Evolutionary conservation across 306 rosid genomes (phyloP).

Genomic region (Prunus mume): DNA sequence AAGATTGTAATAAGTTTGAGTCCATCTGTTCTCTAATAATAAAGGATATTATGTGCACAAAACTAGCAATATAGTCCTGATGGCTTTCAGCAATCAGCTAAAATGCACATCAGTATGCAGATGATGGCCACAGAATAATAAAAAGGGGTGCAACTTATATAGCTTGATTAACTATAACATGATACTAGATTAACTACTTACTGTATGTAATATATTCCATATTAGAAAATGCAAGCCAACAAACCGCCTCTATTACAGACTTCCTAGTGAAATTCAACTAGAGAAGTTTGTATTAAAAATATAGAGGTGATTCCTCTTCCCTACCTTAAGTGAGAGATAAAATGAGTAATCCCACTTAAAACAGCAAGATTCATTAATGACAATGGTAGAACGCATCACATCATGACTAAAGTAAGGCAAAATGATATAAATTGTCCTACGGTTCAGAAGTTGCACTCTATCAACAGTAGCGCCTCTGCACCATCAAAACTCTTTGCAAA

Average conservation of each 20-base stretch:
- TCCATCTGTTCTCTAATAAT: neutral
- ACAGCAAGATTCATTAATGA: neutral
- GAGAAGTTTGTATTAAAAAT: too few species aligned
- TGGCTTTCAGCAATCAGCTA: neutral
- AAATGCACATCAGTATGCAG: constrained; percentile 10
- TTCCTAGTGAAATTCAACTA: neutral
- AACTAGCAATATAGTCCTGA: neutral
- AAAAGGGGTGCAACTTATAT: neutral
- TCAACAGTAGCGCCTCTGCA: too few species aligned
- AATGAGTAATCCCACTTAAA: neutral
- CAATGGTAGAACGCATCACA: neutral
- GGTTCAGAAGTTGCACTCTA: too few species aligned
- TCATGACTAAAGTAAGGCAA: too few species aligned
- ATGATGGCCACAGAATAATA: constrained; percentile 7
- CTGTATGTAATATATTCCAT: neutral
- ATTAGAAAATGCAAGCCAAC: neutral
- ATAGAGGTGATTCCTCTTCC: too few species aligned
- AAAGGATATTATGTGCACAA: neutral
- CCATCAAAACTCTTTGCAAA: too few species aligned
- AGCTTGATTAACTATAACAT: neutral
- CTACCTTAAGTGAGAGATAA: neutral
- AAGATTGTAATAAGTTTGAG: neutral
- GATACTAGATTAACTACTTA: neutral
- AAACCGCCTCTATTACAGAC: neutral
- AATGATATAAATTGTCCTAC: too few species aligned